These are phyloP conservation scores for Betula pendula DNA, from an alignment of 306 rosid genomes.

Conservation along the genomic window DNA sequence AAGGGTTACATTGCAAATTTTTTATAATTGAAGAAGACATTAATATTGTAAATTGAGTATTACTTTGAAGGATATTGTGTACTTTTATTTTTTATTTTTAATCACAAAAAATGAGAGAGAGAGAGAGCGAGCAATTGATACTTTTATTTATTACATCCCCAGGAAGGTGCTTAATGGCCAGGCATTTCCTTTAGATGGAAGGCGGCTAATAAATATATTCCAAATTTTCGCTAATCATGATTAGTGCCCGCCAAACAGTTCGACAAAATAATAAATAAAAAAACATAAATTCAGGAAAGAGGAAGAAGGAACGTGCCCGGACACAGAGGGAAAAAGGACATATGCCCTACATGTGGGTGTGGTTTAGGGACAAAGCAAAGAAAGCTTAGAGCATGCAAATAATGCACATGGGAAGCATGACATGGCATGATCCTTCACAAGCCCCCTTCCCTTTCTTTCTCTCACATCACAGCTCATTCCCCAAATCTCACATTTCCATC, in stretches of 20 bases:
- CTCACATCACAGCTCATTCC: slow-evolving; percentile 40
- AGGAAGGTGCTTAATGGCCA: slow-evolving; percentile 40
- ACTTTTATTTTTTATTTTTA: too few species aligned
- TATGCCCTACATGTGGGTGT: slow-evolving; percentile 77
- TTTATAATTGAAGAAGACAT: too few species aligned
- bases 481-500: slow-evolving; percentile 9
- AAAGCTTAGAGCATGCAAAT: slow-evolving; percentile 59
- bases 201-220: background rate
- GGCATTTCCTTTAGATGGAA: slow-evolving; percentile 33
- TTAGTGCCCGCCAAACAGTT: slow-evolving; percentile 44
- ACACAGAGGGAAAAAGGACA: slow-evolving; percentile 36
- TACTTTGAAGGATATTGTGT: too few species aligned
- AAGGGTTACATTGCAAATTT: too few species aligned
- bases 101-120: background rate
- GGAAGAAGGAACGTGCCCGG: slow-evolving; percentile 51
- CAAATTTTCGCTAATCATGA: slow-evolving; percentile 39
- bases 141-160: slow-evolving; percentile 9
- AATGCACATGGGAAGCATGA: slow-evolving; percentile 67
- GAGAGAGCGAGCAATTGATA: background rate
- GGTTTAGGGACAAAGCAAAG: slow-evolving; percentile 66
- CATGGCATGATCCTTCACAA: slow-evolving; percentile 45
- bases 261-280: slow-evolving; percentile 2
- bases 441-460: slow-evolving; percentile 11
- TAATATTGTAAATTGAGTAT: too few species aligned
- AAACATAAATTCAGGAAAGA: slow-evolving; percentile 30